These are phyloP conservation scores for Citrus inodora DNA, from an alignment of 345 rosid species.

Conservation along the genomic window DNA sequence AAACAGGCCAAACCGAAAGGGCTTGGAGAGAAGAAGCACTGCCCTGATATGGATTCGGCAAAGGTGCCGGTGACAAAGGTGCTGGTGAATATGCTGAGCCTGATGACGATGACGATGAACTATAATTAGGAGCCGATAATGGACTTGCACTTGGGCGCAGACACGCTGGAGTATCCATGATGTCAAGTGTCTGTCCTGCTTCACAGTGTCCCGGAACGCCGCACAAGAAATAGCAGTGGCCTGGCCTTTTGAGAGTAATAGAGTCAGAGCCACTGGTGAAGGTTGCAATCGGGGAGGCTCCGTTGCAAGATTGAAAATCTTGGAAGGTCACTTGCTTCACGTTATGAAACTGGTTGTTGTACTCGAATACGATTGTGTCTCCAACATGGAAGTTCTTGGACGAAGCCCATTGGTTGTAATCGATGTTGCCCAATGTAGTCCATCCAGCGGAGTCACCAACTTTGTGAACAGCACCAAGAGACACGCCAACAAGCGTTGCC, in stretches of 20 bases:
- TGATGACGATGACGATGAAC: neutral
- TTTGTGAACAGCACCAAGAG: constrained; percentile 2
- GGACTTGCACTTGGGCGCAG: neutral
- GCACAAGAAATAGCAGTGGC: constrained; percentile 1
- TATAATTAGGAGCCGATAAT: neutral
- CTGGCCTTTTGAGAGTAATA: neutral
- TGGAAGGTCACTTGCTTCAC: no score
- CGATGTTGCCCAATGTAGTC: neutral
- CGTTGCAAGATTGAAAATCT: no score
- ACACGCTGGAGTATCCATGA: neutral
- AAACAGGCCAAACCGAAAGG: no score
- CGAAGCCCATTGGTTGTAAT: constrained; percentile 3
- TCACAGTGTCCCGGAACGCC: neutral
- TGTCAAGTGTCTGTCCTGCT: constrained; percentile 2
- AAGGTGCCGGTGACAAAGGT: no score
- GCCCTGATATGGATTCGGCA: no score
- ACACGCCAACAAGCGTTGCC: neutral
- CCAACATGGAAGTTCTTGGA: constrained; percentile 1
- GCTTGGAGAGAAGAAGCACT: no score
- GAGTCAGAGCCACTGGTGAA: constrained; percentile 5
- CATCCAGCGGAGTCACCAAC: constrained; percentile 1
- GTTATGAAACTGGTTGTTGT: no score
- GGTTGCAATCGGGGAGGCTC: no score
- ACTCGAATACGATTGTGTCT: neutral
- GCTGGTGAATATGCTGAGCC: no score